Evolutionary conservation across 2,329 filamentous ascomycete species (phyloP), one percentile per base, ranked within the genome.

Genomic region (Botrytis hyacinthi): DNA sequence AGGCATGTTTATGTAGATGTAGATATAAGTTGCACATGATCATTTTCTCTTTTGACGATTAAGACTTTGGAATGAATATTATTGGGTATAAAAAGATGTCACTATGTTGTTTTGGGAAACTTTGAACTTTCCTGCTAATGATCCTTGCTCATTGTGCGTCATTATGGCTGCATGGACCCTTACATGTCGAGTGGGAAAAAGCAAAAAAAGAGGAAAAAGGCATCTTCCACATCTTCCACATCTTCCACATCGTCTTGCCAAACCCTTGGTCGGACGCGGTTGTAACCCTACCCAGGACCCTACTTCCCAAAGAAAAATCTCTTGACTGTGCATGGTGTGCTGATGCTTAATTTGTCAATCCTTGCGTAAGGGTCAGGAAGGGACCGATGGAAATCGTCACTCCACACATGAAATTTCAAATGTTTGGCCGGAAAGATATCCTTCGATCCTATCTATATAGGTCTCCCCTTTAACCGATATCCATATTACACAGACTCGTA

Each of bases 371-470:
- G 48, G 48, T 51, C 4, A 63, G 60, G 60, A n/a, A n/a, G 37
- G 59, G 61, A 37, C 61, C 61, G 61, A 63, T 44, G 37, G 40
- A 63, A 42, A 63, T 63, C 61, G 37, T 63, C 61, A 63, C 61
- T 42, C 61, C 37, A 63, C 32, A 63, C 32, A 48, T 48, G 32
- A 46, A 51, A 37, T 14, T 32, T 46, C 32, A 48, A 67, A 63
- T 29, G 16, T 63, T n/a, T 63, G 61, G n/a, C 40, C 37, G n/a
- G 40, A 22, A 44, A 32, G 37, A 63, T 44, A 63, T 63, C 26
- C 26, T 29, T 4, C 60, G 12, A 12, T 40, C 26, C 20, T 61
- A 26, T 61, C 20, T 61, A 26, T 61, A 62, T 62, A 62, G n/a
- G 22, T 42, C 40, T 62, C 35, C 37, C 35, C 26, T 16, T 8